Evolutionary conservation across 2,329 filamentous ascomycete genomes (phyloP), one percentile per base, ranked within the genome.

Genomic region (Colletotrichum tropicale): DNA sequence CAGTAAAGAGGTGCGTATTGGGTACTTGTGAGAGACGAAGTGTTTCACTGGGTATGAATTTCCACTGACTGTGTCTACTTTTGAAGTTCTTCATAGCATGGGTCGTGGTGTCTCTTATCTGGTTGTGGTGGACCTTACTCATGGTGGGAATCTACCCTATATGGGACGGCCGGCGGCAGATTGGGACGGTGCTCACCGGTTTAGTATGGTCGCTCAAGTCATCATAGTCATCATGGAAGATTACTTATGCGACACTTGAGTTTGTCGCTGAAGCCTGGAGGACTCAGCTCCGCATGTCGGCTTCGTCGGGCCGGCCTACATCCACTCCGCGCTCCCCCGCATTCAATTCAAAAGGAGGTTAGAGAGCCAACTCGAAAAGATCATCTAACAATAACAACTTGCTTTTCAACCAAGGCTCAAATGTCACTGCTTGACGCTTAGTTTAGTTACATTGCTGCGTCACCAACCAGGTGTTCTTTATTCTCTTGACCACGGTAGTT

Each of bases 41-140:
- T 13, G 24, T 15, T 28, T 28, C 21, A 1, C 13, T 56, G n/a
- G 15, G 52, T 3, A 28, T 26, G 21, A 8, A 21, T 15, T 15
- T 3, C 2, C 12, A 56, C 52, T 56, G 4, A 43, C n/a, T 66
- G n/a, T n/a, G 18, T 66, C 34, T 21, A 3, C 8, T 24, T 43
- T 18, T 86, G 87, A 70, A 80, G 58, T 90, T 90, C 74, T 91
- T 87, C 67, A 80, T 82, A 1, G 89, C 87, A 0, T 91, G 89
- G 89, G 80, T 90, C 2, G 83, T 88, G 0, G 80, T 90, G 0
- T 84, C 85, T 0, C 87, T 91, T 18, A 86, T 91, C 32, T 91
- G 89, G 88, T 84, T 89, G 5, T 90, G 88, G 88, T 78, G 82
- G 0, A 89, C 88, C 0, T 85, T 89, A 83, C 80, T 90, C 0